Conservation (phyloP, 306 rosid species). For the Acacia confusa region DNA sequence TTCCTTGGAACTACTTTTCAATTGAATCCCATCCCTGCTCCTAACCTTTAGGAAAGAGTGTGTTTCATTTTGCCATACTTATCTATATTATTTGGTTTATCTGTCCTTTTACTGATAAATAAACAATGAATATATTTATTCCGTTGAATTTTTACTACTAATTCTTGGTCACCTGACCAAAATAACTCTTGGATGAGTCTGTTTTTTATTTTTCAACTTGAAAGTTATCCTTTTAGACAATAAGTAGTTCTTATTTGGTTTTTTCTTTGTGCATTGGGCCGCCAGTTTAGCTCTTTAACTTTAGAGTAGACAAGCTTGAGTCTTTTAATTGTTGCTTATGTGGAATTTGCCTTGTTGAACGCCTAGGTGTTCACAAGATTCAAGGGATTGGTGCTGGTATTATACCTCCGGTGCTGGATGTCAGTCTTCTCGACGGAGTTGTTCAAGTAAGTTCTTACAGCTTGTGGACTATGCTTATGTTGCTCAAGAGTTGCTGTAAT, state of each 20-base stretch:
- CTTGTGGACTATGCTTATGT: constrained; percentile 20
- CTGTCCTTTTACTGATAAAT: not conserved
- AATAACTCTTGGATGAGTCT: constrained; percentile 11
- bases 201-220: not conserved
- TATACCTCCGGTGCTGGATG: constrained; percentile 79
- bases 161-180: constrained; percentile 25
- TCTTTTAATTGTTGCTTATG: constrained; percentile 18
- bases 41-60: not conserved
- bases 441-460: constrained; percentile 54
- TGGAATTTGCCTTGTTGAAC: constrained; percentile 24
- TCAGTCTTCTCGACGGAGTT: constrained; percentile 62
- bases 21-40: not conserved
- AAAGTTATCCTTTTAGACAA: too few relatives aligned
- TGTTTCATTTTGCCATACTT: not conserved
- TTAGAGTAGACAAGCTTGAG: not conserved
- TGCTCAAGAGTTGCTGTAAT: constrained; percentile 7
- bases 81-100: not conserved
- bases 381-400: constrained; percentile 95
- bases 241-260: not conserved
- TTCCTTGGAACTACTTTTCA: not conserved
- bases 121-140: not conserved
- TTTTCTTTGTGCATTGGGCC: not conserved
- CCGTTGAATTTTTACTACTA: constrained; percentile 5
- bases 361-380: constrained; percentile 83
- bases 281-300: not conserved